Evolutionary conservation across 768 basidiomycete genomes (phyloP).

Genomic region (Lenzites betulinus): DNA sequence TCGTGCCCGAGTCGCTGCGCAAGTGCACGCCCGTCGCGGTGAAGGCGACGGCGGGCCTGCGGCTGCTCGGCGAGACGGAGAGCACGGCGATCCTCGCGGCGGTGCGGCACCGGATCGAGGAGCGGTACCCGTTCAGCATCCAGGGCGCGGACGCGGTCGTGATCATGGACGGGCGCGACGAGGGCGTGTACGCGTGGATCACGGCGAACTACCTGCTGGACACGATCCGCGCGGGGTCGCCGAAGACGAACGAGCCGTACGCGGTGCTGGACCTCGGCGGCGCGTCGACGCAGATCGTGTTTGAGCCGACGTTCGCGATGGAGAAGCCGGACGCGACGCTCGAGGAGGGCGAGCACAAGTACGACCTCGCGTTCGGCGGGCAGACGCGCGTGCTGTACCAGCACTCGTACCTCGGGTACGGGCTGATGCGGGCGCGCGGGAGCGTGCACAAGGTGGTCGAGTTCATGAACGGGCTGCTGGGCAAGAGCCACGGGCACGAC

Average conservation of each 20-base stretch:
- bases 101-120: constrained; percentile 60
- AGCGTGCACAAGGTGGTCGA: constrained; percentile 88
- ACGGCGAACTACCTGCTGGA: constrained; percentile 92
- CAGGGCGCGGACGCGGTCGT: constrained; percentile 66
- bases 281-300: constrained; percentile 97
- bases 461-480: constrained; percentile 65
- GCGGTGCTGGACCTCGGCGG: constrained; percentile 97
- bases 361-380: constrained; percentile 76
- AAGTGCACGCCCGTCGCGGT: constrained; percentile 86
- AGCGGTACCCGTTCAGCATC: constrained; percentile 68
- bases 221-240: constrained; percentile 54
- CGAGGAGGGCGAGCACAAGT: constrained; percentile 90
- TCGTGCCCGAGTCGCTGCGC: constrained; percentile 68
- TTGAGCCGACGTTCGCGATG: constrained; percentile 73
- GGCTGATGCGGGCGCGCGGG: constrained; percentile 83
- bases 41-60: constrained; percentile 89
- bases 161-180: constrained; percentile 95
- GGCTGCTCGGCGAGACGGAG: constrained; percentile 64
- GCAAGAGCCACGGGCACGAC: constrained; percentile 27
- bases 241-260: constrained; percentile 47
- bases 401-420: constrained; percentile 97
- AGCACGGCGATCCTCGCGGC: constrained; percentile 74
- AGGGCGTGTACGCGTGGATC: constrained; percentile 99
- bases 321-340: constrained; percentile 40
- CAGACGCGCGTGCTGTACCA: constrained; percentile 81